A percentile compares a stretch with the other conserved stretches of the same genome.
Conservation (phyloP, 768 basidiomycete genomes). For the Russula sp. region DNA sequence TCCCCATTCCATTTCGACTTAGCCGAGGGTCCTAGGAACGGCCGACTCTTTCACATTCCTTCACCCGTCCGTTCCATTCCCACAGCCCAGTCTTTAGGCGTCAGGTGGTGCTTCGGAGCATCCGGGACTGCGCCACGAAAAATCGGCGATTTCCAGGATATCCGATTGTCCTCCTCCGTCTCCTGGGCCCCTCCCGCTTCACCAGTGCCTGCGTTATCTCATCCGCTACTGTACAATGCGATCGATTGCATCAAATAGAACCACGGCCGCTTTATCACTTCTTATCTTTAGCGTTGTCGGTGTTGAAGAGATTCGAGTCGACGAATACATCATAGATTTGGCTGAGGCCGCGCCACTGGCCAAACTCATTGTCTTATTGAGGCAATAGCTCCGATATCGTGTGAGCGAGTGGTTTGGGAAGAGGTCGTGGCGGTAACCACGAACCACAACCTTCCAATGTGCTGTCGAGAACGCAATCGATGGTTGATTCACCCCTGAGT, state of each 20-base stretch:
- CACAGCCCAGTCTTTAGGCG: neutral
- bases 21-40: neutral
- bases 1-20: neutral
- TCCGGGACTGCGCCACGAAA: neutral
- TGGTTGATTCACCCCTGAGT: neutral
- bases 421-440: neutral
- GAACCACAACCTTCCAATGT: neutral
- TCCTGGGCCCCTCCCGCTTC: neutral
- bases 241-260: conserved; percentile 4
- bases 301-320: neutral
- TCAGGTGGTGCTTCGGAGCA: neutral
- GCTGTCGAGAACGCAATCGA: neutral
- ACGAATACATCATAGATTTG: neutral
- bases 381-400: neutral
- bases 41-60: neutral
- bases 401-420: neutral
- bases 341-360: neutral
- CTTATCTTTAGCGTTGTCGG: neutral
- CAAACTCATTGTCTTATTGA: neutral
- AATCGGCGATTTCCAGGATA: neutral
- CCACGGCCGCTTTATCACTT: neutral
- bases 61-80: neutral
- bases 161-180: neutral
- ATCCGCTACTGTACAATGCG: neutral
- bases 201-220: neutral